Base-by-base conservation (phyloP, 2,329 filamentous ascomycete genomes). In the Paraphoma sp. region DNA sequence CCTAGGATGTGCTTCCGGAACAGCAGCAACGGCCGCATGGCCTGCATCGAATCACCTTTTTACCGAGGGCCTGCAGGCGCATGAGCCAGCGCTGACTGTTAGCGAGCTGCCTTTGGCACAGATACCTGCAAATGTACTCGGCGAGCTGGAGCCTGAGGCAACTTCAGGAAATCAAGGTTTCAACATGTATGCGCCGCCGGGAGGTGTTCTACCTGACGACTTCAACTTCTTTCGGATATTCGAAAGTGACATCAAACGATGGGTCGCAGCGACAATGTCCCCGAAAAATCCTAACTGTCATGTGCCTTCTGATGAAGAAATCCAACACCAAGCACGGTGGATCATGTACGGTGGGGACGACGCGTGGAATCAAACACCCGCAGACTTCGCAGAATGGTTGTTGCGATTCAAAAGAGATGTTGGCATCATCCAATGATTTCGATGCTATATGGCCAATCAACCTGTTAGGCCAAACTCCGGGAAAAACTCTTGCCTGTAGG, bases 321-420 rank as follows among this genome's bases (percentile, higher is more conserved):
- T 77, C 9, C 75, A 75, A 48, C 62, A 69, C 9, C 67, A 75
- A 11, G 74, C 69, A 3, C 63, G 74, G 33, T 67, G 65, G 50
- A 70, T 77, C 8, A 63, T 76, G 38, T 77, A 69, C 18, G 68
- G 67, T 40, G 58, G 64, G 8, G 72, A 74, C 8, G 74, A 77
- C 51, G 60, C 69, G 0, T 76, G 73, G 74, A 76, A 77, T 45
- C 74, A 77, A 51, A 77, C 74, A 1, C 63, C 72, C 41, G 75
- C 74, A 6, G 74, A 77, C 46, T 72, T 71, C 33, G 52, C 62
- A 10, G 59, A 70, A 33, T 76, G 71, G 72, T 38, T 76, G 43
- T 59, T 53, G 46, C 59, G 66, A 9, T 75, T 76, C 40, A 75
- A 75, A 53, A 56, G 56, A 38, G 59, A 64, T 7, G 56, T 70